These are phyloP conservation scores for Nicotiana sylvestris DNA, from an alignment of 257 asterid genomes.

Conservation along the genomic window DNA sequence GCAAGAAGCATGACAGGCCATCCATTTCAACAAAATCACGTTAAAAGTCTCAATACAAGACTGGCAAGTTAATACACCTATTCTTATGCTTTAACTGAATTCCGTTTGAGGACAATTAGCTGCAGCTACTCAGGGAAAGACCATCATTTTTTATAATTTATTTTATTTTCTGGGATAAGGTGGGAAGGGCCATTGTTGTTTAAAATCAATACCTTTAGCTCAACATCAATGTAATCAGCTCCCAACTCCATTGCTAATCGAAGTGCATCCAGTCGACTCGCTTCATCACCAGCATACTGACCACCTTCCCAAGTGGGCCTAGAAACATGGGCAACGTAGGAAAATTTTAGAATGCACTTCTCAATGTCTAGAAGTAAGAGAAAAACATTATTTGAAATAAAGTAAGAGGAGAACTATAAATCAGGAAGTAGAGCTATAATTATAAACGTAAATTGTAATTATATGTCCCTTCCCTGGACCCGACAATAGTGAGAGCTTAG, in stretches of 20 bases:
- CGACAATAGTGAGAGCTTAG: too few species aligned
- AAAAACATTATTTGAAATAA: too few species aligned
- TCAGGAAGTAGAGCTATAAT: not conserved
- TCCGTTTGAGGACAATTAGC: not conserved
- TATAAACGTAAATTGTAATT: not conserved
- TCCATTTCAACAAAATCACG: not conserved
- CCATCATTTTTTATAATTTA: not conserved
- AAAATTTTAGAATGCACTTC: not conserved
- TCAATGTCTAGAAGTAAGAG: not conserved
- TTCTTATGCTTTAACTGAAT: not conserved
- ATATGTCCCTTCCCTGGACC: too few species aligned
- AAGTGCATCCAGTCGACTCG: slow-evolving; percentile 55
- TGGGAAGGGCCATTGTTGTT: not conserved
- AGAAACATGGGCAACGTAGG: slow-evolving; percentile 19
- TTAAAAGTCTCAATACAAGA: not conserved
- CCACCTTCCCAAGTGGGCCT: slow-evolving; percentile 99
- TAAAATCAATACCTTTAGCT: slow-evolving; percentile 62
- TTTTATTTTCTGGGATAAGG: not conserved
- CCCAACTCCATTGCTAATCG: slow-evolving; percentile 88
- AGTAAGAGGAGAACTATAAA: not conserved
- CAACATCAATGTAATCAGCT: slow-evolving; percentile 94
- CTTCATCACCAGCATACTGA: slow-evolving; percentile 79
- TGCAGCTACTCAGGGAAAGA: not conserved
- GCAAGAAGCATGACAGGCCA: not conserved
- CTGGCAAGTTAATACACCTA: not conserved